Conservation (phyloP, 2,329 filamentous ascomycete genomes). For the Colletotrichum phormii region DNA sequence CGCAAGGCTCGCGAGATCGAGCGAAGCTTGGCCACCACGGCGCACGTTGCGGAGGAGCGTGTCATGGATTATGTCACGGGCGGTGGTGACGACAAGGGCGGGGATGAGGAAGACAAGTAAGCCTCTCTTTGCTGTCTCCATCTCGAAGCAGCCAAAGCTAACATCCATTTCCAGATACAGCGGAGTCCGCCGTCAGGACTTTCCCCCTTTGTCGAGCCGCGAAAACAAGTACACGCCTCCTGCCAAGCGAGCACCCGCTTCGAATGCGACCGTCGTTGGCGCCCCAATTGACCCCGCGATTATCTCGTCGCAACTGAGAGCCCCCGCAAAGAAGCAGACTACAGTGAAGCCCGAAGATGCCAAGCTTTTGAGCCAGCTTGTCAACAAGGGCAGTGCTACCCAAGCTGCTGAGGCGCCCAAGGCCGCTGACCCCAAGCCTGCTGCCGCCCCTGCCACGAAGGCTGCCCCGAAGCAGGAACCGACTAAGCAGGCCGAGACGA, state of each 20-base stretch:
- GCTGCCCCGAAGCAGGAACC: conserved; percentile 27
- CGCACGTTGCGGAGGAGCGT: conserved; percentile 92
- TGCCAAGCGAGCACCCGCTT: conserved; percentile 82
- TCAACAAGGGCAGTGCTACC: conserved; percentile 14
- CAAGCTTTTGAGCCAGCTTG: conserved; percentile 27
- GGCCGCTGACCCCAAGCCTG: conserved; percentile 21
- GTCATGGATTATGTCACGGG: conserved; percentile 74
- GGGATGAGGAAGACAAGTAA: conserved; percentile 94
- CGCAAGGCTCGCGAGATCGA: conserved; percentile 92
- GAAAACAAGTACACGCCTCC: conserved; percentile 89
- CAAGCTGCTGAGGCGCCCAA: conserved; percentile 19
- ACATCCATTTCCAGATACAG: conserved; percentile 75
- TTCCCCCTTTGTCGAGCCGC: conserved; percentile 70
- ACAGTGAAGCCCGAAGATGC: conserved; percentile 48
- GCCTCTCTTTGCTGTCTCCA: conserved; percentile 41
- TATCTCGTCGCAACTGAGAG: conserved; percentile 84
- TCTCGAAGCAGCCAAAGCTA: not conserved
- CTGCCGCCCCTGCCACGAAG: conserved; percentile 2
- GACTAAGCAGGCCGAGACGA: conserved; percentile 8
- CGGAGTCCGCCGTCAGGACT: conserved; percentile 84
- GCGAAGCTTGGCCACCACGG: conserved; percentile 75
- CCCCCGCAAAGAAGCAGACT: conserved; percentile 54
- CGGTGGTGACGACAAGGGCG: conserved; percentile 72
- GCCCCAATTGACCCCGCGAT: conserved; percentile 89
- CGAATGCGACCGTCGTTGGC: conserved; percentile 78